phyloP scores from a whole-genome alignment of 2,329 filamentous ascomycete species.

The Cordyceps pruinosa region DNA sequence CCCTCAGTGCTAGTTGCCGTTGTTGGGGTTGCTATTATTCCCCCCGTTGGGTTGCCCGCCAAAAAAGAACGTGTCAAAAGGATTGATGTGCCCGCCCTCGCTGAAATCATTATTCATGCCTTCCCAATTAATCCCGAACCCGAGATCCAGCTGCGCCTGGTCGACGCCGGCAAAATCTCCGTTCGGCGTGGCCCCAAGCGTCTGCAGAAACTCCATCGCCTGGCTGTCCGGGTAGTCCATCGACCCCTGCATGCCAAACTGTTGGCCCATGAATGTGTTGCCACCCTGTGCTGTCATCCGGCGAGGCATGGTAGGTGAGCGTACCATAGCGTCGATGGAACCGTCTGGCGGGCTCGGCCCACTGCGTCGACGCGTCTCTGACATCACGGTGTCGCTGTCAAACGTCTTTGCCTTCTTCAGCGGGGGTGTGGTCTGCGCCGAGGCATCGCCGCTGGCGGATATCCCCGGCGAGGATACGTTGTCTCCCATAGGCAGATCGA shows the following conservation, averaged over 20 bases:
- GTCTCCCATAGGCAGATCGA: constrained; percentile 33
- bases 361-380: constrained; percentile 23
- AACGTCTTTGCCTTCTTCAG: constrained; percentile 32
- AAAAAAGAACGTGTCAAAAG: constrained; percentile 70
- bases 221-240: constrained; percentile 43
- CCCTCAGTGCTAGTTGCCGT: neutral
- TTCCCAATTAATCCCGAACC: constrained; percentile 60
- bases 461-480: constrained; percentile 35
- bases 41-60: constrained; percentile 33
- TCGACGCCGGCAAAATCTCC: constrained; percentile 29
- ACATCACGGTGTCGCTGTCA: constrained; percentile 26
- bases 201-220: constrained; percentile 44
- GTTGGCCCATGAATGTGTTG: constrained; percentile 26
- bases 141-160: constrained; percentile 53
- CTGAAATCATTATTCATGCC: constrained; percentile 56
- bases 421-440: constrained; percentile 35
- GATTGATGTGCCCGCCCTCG: constrained; percentile 54
- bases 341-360: constrained; percentile 25
- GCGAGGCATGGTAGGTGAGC: constrained; percentile 36
- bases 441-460: constrained; percentile 29
- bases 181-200: constrained; percentile 29
- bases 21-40: constrained; percentile 3
- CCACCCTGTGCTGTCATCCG: constrained; percentile 28
- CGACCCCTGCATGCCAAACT: constrained; percentile 27
- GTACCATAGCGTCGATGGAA: constrained; percentile 36